Evolutionary conservation across 176 grass and related monocot species (phyloP), one percentile per base, ranked within the genome.

Genomic region (Metroxylon sagu): DNA sequence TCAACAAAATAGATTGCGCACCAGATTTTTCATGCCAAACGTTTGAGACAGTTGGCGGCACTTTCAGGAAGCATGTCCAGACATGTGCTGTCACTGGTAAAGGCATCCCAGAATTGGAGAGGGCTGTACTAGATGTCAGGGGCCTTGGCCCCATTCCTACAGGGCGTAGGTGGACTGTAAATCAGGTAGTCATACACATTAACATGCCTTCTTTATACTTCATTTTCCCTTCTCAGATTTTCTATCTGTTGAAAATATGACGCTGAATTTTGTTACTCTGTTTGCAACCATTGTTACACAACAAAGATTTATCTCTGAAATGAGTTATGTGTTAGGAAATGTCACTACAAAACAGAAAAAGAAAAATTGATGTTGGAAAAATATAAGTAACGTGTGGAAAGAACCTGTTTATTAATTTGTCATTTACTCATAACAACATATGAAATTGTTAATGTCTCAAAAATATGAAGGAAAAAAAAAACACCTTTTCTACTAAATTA

Each of bases 21-120:
- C 75, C 83, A 63, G 85, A 82, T 74, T 59, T 82, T 78, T 27
- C 84, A 50, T 65, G 78, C 25, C 52, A 76, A 64, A 66, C 76
- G 60, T 73, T 85, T 69, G 76, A 88, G 30, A 35, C 70, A 52
- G 74, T 57, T 66, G 67, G 59, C 52, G 66, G 29, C 49, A n/a
- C 70, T 52, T 97, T 91, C 59, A 70, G 16, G 61, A 88, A 88
- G 62, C 72, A 70, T 49, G 76, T 97, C 43, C 71, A 72, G 16
- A 97, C 87, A 14, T 88, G 93, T 10, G 87, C 93, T 23, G 73
- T 97, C 21, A 88, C 81, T 15, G 93, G 93, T 61, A 79, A 85
- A 85, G 92, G 87, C 54, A 91, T 97, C 65, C 75, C 93, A 19
- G 93, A 91, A 59, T 25, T 97, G 62, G 93, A 91, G 75, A 83